These are phyloP conservation scores for Malus orientalis DNA, from an alignment of 306 rosid genomes.

Conservation along the genomic window DNA sequence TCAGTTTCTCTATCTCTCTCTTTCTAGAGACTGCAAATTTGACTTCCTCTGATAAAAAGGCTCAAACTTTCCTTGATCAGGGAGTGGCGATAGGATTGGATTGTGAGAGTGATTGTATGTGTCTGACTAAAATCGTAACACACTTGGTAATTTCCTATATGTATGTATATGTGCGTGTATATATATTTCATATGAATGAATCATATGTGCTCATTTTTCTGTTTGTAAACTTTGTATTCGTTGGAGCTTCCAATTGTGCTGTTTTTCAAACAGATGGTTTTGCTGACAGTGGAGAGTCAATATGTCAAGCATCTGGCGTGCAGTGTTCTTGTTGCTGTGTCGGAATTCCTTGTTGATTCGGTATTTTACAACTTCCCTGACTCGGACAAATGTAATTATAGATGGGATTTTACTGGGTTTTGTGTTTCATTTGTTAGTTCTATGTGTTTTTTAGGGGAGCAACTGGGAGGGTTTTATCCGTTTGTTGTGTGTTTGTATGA, in stretches of 20 bases:
- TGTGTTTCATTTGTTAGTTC: background rate
- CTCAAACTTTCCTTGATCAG: conserved; percentile 11
- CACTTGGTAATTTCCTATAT: conserved; percentile 22
- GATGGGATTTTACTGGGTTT: background rate
- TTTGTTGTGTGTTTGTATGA: conserved; percentile 38
- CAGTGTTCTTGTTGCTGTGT: conserved; percentile 23
- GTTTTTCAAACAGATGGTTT: conserved; percentile 18
- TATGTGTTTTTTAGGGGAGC: conserved; percentile 26
- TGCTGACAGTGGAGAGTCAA: conserved; percentile 20
- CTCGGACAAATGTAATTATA: background rate
- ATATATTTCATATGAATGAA: background rate
- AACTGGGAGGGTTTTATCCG: conserved; percentile 29
- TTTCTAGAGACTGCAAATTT: background rate
- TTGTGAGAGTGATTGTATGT: conserved; percentile 2
- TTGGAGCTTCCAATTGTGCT: background rate
- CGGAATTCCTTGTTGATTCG: conserved; percentile 13
- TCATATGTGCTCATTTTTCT: background rate
- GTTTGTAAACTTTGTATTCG: background rate
- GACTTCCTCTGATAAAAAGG: background rate
- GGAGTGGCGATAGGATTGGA: conserved; percentile 9
- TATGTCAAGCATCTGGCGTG: conserved; percentile 32
- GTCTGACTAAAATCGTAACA: conserved; percentile 12
- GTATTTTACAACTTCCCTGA: conserved; percentile 14
- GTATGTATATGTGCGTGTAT: no score
- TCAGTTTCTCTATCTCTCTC: conserved; percentile 14